Evolutionary conservation across 768 basidiomycete species (phyloP).

Genomic region (Rossbeevera mucosa): DNA sequence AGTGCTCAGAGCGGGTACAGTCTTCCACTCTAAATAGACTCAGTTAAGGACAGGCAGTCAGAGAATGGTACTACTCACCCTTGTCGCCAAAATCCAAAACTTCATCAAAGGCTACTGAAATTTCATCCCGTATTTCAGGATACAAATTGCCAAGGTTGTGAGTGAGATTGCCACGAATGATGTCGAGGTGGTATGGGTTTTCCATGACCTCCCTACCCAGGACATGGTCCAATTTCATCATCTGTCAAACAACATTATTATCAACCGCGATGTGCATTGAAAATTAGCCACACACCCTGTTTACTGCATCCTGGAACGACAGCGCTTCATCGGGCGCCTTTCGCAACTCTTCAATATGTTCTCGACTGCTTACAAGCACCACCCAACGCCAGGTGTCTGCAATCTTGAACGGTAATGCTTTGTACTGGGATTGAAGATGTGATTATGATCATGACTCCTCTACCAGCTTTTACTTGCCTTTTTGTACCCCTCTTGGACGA

Average conservation of each 20-base stretch:
- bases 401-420: not conserved
- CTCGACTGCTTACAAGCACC: not conserved
- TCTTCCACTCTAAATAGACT: not conserved
- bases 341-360: constrained; percentile 16
- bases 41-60: not conserved
- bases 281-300: constrained; percentile 22
- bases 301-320: constrained; percentile 30
- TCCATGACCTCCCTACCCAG: constrained; percentile 30
- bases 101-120: not conserved
- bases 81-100: not conserved
- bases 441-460: not conserved
- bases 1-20: not conserved
- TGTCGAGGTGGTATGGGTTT: constrained; percentile 29
- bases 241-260: constrained; percentile 18
- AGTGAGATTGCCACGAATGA: constrained; percentile 31
- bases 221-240: constrained; percentile 36
- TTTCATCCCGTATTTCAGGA: not conserved
- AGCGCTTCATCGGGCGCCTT: constrained; percentile 38
- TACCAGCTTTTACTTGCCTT: constrained; percentile 19
- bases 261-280: not conserved
- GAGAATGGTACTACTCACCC: not conserved
- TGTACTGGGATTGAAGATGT: not conserved
- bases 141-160: constrained; percentile 28
- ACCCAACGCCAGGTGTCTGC: not conserved
- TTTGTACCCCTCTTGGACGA: constrained; percentile 32